Base-by-base conservation (phyloP, 179 eudicot species). In the Sideroxylon spinosum region DNA sequence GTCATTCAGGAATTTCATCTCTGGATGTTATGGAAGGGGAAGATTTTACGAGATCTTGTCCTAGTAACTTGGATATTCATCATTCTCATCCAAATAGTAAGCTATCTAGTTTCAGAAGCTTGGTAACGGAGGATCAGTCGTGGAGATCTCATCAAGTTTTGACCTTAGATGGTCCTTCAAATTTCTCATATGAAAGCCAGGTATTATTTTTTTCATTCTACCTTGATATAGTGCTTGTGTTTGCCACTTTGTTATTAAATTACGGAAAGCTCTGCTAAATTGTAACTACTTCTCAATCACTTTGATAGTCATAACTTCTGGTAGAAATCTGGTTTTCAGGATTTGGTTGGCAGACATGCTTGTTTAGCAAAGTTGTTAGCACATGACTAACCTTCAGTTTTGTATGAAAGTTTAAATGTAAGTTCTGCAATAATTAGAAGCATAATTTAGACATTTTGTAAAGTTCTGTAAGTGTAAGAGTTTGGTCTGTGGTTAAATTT, bases 111-210 rank as follows among this genome's bases (percentile, higher is more conserved):
- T 71, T 44, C 67, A 85, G 75, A 80, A 89, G 87, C 76, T 81
- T 81, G 68, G 50, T 65, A 63, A 77, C 79, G 19, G 87, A 88
- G 26, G 70, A 65, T 22, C 77, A 76, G 20, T 78, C 86, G 0
- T 81, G 84, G 85, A 71, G 77, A 44, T 80, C 86, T 50, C 80
- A 87, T 83, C 91, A 85, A 68, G 84, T 81, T 78, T 86, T 91
- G 48, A 68, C 78, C 76, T 75, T 85, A 46, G 74, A 56, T 52
- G 81, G 79, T 81, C 85, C 79, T 75, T 53, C 85, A 76, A 79
- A 81, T 74, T 79, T 80, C 71, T 82, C 89, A 56, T 60, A 82
- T 28, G 83, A 76, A 76, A 79, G 75, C 65, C 83, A 81, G 89
- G 94, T 90, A 70, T 26, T 25, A 3, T 29, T 14, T 66, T 23